These are phyloP conservation scores for Colletotrichum brevisporum DNA, from an alignment of 2,329 filamentous ascomycete species.

Conservation along the genomic window DNA sequence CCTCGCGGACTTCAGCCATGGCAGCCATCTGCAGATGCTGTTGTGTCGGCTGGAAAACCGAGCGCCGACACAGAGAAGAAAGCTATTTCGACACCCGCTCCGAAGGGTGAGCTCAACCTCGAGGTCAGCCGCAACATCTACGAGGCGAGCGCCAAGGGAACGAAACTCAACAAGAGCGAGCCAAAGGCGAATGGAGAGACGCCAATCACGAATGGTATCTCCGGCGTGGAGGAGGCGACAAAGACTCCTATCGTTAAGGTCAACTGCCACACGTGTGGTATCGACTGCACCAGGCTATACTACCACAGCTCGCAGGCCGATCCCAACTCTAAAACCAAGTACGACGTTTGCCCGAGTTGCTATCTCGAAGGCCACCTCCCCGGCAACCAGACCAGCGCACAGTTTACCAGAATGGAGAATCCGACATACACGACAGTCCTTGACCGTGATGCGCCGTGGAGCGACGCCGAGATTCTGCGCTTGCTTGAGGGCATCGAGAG, in stretches of 20 bases:
- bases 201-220: conserved; percentile 74
- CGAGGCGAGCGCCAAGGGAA: conserved; percentile 86
- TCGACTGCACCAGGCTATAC: conserved; percentile 82
- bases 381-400: conserved; percentile 80
- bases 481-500: conserved; percentile 92
- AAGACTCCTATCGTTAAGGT: conserved; percentile 78
- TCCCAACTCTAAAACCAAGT: conserved; percentile 77
- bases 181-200: conserved; percentile 83
- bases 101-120: conserved; percentile 89
- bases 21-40: conserved; percentile 87
- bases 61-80: conserved; percentile 79
- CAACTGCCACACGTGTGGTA: conserved; percentile 91
- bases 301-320: conserved; percentile 72
- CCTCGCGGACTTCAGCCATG: conserved; percentile 94
- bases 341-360: conserved; percentile 93
- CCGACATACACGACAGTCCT: conserved; percentile 83
- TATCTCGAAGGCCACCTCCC: conserved; percentile 89
- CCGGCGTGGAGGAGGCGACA: conserved; percentile 70
- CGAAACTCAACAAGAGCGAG: conserved; percentile 78
- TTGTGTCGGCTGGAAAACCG: conserved; percentile 73
- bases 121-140: conserved; percentile 96
- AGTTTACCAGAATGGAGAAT: conserved; percentile 93
- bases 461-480: conserved; percentile 88
- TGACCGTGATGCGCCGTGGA: conserved; percentile 91
- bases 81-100: conserved; percentile 74